These are phyloP conservation scores for Botrytis paeoniae DNA, from an alignment of 2,329 filamentous ascomycete genomes.

Conservation along the genomic window DNA sequence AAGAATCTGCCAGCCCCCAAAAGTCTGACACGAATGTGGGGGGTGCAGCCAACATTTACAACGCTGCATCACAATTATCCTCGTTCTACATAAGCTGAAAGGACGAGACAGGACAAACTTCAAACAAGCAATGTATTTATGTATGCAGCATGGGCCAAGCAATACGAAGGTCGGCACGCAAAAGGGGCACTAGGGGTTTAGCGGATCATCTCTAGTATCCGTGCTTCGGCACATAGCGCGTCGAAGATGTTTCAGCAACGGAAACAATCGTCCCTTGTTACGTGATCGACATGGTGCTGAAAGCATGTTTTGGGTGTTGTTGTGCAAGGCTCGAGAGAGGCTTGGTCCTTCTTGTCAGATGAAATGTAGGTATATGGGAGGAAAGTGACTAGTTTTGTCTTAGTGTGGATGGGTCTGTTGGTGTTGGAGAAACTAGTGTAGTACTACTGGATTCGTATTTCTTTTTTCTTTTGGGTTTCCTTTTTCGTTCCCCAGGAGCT, in stretches of 20 bases:
- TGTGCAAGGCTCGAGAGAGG: not conserved
- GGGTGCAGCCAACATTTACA: not conserved
- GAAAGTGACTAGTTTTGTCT: not conserved
- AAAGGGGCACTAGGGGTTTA: constrained; percentile 1
- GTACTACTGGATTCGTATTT: not conserved
- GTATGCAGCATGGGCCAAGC: not conserved
- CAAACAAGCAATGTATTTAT: not conserved
- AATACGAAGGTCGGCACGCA: not conserved
- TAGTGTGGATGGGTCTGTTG: not conserved
- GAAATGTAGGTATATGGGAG: not conserved
- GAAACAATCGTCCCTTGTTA: not conserved
- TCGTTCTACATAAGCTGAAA: not conserved
- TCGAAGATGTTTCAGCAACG: constrained; percentile 3
- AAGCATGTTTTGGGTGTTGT: not conserved
- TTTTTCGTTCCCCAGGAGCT: not conserved
- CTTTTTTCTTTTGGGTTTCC: not conserved
- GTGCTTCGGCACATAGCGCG: not conserved
- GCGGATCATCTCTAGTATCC: constrained; percentile 1
- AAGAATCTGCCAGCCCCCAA: not conserved
- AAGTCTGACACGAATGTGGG: not conserved
- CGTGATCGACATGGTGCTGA: not conserved
- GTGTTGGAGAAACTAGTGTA: not conserved
- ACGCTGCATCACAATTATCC: not conserved
- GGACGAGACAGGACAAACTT: not conserved
- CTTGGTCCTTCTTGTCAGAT: not conserved